Base-by-base conservation (phyloP, 306 rosid genomes). In the Fragaria vesca region DNA sequence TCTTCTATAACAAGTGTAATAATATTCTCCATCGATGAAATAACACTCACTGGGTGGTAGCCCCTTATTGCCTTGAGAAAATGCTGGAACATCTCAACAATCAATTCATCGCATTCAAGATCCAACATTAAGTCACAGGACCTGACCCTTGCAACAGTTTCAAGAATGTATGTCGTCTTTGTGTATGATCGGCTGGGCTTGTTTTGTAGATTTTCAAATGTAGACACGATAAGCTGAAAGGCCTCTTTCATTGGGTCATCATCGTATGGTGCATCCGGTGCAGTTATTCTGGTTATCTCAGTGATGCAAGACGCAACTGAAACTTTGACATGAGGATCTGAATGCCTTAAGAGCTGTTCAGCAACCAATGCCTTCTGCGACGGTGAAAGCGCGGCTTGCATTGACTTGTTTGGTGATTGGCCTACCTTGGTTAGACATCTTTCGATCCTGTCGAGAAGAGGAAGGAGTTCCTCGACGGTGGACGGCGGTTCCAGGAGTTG, bases 221-320 rank as follows among this genome's bases (percentile, higher is more conserved):
- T 90, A 28, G 97, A 92, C 54, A 94, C 98, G 55, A 92, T 89
- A 55, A 92, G 88, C 72, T 86, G 93, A 81, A 94, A 94, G 55
- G 89, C 90, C 81, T 89, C 97, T 97, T 94, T 94, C 98, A 94
- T 94, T 80, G 88, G 91, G 48, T 88, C 97, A 76, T 94, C 98
- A 66, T 87, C 91, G 75, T 94, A 94, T 47, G 98, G 98, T 67
- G 97, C 97, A 42, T 94, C 98, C 58, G 98, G 97, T 62, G 98
- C 98, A 57, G 93, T 92, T 72, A 94, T 94, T 83, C 98, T 90
- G 42, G 98, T 94, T 76, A 94, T 90, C 84, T 94, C 97, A 62
- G 95, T 90, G 72, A 92, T 87, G 87, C 97, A 94, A 57, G 95
- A 84, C 21, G 98, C 97, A 81, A 94, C 93, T 46, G 97, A 86